Conservation (phyloP, 257 asterid species). For the Lantana camara region DNA sequence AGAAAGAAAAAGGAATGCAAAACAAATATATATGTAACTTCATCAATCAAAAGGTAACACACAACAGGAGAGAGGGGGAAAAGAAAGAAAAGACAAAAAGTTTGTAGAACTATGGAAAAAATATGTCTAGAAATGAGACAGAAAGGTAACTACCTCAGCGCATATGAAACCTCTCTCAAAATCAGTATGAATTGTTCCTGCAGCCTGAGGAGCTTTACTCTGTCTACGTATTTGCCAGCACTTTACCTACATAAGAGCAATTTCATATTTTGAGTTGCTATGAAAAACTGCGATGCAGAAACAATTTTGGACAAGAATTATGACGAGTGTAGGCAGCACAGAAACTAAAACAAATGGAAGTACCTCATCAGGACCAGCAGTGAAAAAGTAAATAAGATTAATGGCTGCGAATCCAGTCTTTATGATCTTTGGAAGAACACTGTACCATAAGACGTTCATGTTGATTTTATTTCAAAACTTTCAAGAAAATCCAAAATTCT, state of each 20-base stretch:
- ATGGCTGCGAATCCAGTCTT: constrained; percentile 98
- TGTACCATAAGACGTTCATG: constrained; percentile 42
- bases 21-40: too few relatives aligned
- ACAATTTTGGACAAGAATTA: not conserved
- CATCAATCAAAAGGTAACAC: not conserved
- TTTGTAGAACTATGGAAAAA: too few relatives aligned
- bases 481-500: not conserved
- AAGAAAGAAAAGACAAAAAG: too few relatives aligned
- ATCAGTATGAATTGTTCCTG: constrained; percentile 96
- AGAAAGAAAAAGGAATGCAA: too few relatives aligned
- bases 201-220: constrained; percentile 97
- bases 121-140: constrained; percentile 6
- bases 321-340: not conserved
- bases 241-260: constrained; percentile 66
- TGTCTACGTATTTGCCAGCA: constrained; percentile 98
- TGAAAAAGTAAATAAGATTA: constrained; percentile 95
- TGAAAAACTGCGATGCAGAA: not conserved
- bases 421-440: constrained; percentile 90
- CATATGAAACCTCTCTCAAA: constrained; percentile 96
- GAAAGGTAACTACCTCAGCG: constrained; percentile 70
- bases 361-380: constrained; percentile 99
- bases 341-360: constrained; percentile 12
- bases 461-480: constrained; percentile 9
- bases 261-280: constrained; percentile 1
- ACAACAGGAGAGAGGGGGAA: not conserved